phyloP scores from a whole-genome alignment of 208 protist genomes.

The Zelonia costaricensis region DNA sequence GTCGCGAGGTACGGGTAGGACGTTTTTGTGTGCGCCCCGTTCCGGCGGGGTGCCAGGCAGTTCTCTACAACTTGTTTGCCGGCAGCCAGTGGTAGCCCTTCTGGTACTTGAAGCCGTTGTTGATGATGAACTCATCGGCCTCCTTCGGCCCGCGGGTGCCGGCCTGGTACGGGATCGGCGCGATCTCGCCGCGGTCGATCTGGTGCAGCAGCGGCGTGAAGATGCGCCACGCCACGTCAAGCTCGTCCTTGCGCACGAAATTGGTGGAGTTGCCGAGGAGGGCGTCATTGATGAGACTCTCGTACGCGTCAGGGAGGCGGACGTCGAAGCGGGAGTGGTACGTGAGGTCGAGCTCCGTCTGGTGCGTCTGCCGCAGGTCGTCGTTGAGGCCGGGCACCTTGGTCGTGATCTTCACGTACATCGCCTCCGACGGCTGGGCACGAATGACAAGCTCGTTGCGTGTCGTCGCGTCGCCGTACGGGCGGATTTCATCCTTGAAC shows the following conservation, averaged over 20 bases:
- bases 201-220: conserved; percentile 90
- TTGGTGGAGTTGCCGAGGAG: conserved; percentile 86
- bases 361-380: conserved; percentile 72
- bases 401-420: conserved; percentile 92
- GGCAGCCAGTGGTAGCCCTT: conserved; percentile 56
- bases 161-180: conserved; percentile 73
- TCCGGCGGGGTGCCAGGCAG: no score
- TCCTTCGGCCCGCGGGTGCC: conserved; percentile 81
- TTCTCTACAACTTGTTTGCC: conserved; percentile 57
- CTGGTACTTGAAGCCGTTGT: conserved; percentile 60
- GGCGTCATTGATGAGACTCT: conserved; percentile 89
- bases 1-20: no score
- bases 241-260: conserved; percentile 92
- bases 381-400: conserved; percentile 84
- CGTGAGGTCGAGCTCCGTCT: conserved; percentile 90
- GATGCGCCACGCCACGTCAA: conserved; percentile 91
- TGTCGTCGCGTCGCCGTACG: conserved; percentile 71
- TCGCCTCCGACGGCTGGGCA: conserved; percentile 91
- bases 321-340: conserved; percentile 84
- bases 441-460: conserved; percentile 94
- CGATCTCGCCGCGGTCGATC: conserved; percentile 75
- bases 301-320: conserved; percentile 90
- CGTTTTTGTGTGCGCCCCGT: no score
- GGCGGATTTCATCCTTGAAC: conserved; percentile 88
- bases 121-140: conserved; percentile 64